Conservation (phyloP, 139 green algal species). For the Chlorella sp. region DNA sequence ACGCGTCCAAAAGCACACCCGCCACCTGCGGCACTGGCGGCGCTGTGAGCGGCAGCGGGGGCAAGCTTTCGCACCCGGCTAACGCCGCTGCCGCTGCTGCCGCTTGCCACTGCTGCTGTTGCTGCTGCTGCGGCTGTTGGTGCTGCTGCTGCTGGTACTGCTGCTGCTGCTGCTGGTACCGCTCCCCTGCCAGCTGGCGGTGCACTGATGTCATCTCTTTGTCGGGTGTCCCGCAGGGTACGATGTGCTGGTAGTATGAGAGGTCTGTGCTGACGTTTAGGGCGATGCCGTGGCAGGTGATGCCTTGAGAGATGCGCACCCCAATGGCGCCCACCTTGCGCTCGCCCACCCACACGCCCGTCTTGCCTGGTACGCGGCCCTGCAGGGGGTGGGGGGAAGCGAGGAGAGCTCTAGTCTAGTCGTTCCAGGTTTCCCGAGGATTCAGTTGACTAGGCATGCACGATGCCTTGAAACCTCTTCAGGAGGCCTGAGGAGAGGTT, state of each 20-base stretch:
- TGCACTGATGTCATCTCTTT: slow-evolving; percentile 55
- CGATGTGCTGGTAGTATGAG: slow-evolving; percentile 75
- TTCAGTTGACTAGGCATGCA: too few relatives aligned
- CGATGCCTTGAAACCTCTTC: too few relatives aligned
- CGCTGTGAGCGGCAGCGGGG: neutral
- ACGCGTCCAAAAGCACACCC: neutral
- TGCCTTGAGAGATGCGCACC: slow-evolving; percentile 85
- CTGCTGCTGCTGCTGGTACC: neutral
- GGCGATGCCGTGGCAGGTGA: slow-evolving; percentile 91
- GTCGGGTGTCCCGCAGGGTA: slow-evolving; percentile 78
- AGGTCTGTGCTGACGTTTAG: slow-evolving; percentile 90
- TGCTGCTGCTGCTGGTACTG: neutral
- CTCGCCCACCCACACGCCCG: slow-evolving; percentile 90
- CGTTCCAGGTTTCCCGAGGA: too few relatives aligned
- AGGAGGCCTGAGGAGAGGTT: too few relatives aligned
- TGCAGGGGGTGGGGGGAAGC: neutral
- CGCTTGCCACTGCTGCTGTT: neutral
- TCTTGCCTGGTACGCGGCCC: slow-evolving; percentile 61
- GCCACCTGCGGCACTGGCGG: slow-evolving; percentile 25
- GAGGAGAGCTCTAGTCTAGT: too few relatives aligned
- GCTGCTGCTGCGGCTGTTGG: neutral
- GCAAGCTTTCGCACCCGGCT: neutral
- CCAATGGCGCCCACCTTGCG: slow-evolving; percentile 93
- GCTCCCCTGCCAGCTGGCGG: slow-evolving; percentile 23
- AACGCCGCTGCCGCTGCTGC: neutral